These are phyloP conservation scores for Pterula multifida DNA, from an alignment of 1,284 basidiomycete species.

Conservation along the genomic window DNA sequence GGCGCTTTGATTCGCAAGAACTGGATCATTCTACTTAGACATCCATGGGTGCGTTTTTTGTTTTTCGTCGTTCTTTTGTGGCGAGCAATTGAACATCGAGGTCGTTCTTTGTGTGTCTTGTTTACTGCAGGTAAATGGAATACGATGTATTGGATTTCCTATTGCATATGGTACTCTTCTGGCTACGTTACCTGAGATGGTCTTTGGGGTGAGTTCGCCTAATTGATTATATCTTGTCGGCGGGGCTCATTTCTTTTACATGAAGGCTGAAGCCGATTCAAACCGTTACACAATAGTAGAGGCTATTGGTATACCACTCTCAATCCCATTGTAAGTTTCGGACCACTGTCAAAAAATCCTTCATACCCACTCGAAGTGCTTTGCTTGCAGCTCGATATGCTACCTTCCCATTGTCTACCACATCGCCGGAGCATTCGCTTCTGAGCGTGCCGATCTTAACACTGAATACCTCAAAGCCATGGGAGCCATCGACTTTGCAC, in stretches of 20 bases:
- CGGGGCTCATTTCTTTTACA: conserved; percentile 35
- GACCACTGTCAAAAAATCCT: conserved; percentile 47
- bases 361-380: conserved; percentile 42
- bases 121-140: conserved; percentile 38
- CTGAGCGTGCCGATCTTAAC: conserved; percentile 46
- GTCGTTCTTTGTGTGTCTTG: too few relatives aligned
- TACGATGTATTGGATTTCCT: conserved; percentile 59
- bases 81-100: background rate
- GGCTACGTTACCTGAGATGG: conserved; percentile 39
- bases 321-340: conserved; percentile 68
- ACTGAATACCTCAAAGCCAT: conserved; percentile 64
- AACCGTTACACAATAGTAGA: conserved; percentile 36
- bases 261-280: conserved; percentile 51
- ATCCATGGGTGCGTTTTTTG: conserved; percentile 40
- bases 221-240: conserved; percentile 39
- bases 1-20: conserved; percentile 60
- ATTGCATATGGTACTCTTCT: conserved; percentile 61
- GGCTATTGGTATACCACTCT: conserved; percentile 37
- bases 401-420: conserved; percentile 64
- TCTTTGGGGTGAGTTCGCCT: conserved; percentile 38
- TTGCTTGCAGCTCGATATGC: conserved; percentile 37
- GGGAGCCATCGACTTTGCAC: conserved; percentile 57
- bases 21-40: conserved; percentile 56
- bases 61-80: conserved; percentile 5
- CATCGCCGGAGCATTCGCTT: conserved; percentile 52